Conservation (phyloP, 1,284 basidiomycete species). For the Termitomyces sp. region DNA sequence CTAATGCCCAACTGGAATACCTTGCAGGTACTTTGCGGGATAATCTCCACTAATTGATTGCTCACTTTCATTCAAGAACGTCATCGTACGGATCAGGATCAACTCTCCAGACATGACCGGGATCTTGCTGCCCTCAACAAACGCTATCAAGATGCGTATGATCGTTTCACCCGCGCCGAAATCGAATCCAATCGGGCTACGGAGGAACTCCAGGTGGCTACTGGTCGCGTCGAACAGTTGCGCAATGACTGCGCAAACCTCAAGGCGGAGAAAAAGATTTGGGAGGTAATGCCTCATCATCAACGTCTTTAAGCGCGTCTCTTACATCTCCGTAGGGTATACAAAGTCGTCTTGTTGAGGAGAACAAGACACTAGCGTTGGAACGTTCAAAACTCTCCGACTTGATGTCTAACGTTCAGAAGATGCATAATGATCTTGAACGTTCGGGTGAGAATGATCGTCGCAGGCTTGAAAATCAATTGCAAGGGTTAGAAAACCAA, state of each 20-base stretch:
- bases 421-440: conserved; percentile 86
- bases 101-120: conserved; percentile 47
- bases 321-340: conserved; percentile 44
- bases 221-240: conserved; percentile 61
- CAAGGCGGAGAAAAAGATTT: conserved; percentile 87
- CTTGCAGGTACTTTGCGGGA: conserved; percentile 49
- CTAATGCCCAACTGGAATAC: conserved; percentile 75
- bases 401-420: conserved; percentile 83
- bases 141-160: conserved; percentile 64
- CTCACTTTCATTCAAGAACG: conserved; percentile 42
- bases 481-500: conserved; percentile 76
- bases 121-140: conserved; percentile 58
- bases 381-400: conserved; percentile 85
- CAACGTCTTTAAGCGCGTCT: conserved; percentile 5
- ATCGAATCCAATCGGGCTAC: conserved; percentile 60
- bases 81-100: conserved; percentile 60
- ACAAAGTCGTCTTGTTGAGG: conserved; percentile 76
- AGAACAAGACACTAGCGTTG: conserved; percentile 74
- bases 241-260: conserved; percentile 83
- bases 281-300: conserved; percentile 57
- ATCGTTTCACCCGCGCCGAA: conserved; percentile 62
- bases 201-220: conserved; percentile 58
- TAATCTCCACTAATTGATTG: neutral
- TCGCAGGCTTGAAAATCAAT: conserved; percentile 72
- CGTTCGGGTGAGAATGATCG: conserved; percentile 77